Evolutionary conservation across 768 basidiomycete species (phyloP).

Genomic region (Pisolithus marmoratus): DNA sequence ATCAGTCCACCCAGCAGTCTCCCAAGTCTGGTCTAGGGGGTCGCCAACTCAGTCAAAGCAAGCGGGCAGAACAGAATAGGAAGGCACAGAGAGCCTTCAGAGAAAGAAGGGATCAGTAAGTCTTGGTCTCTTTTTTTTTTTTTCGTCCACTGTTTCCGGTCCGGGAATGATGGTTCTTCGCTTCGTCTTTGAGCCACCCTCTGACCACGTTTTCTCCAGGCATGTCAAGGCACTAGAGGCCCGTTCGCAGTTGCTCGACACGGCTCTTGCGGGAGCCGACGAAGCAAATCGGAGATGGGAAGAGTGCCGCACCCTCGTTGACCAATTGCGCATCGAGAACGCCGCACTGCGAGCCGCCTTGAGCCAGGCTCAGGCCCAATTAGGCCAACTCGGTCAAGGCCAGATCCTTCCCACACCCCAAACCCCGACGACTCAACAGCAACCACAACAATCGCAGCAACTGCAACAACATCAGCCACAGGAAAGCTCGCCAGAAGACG

Average conservation of each 20-base stretch:
- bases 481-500: conserved; percentile 21
- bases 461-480: conserved; percentile 14
- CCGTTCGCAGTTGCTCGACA: conserved; percentile 78
- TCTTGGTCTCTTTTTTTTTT: conserved; percentile 1
- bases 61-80: conserved; percentile 91
- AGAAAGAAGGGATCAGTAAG: conserved; percentile 84
- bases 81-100: conserved; percentile 92
- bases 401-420: conserved; percentile 20
- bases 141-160: not conserved
- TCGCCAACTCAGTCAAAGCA: conserved; percentile 68
- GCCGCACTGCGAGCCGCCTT: conserved; percentile 70
- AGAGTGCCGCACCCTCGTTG: conserved; percentile 84
- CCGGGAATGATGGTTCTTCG: not conserved
- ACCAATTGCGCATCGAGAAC: conserved; percentile 82
- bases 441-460: conserved; percentile 11
- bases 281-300: conserved; percentile 89
- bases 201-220: conserved; percentile 32
- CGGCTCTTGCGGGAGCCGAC: conserved; percentile 80
- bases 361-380: conserved; percentile 37
- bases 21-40: conserved; percentile 20
- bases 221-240: conserved; percentile 86
- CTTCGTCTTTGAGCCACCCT: conserved; percentile 7
- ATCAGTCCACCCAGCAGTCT: conserved; percentile 3
- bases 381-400: conserved; percentile 25
- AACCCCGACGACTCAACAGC: conserved; percentile 6